phyloP scores from a whole-genome alignment of 768 basidiomycete genomes.

The Leccinum incarnatum region DNA sequence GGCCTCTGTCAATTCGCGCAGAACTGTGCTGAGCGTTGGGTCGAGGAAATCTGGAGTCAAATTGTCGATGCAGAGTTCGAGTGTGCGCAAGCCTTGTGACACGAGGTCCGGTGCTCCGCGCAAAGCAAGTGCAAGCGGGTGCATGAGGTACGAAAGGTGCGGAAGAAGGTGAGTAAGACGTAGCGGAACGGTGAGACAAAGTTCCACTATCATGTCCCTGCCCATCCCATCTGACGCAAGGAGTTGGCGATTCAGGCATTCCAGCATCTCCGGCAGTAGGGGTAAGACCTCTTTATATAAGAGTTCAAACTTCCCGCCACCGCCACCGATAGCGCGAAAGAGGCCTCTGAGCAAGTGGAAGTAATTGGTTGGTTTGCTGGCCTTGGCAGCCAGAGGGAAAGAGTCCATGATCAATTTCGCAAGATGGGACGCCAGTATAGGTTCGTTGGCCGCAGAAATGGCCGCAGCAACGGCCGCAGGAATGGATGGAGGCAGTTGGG shows the following conservation, averaged over 20 bases:
- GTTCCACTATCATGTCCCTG: constrained; percentile 93
- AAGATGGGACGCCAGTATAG: constrained; percentile 90
- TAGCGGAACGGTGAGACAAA: constrained; percentile 94
- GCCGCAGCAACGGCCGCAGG: background rate
- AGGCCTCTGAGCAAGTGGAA: constrained; percentile 89
- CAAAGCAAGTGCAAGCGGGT: constrained; percentile 88
- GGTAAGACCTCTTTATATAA: constrained; percentile 96
- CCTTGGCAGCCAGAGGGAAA: constrained; percentile 90
- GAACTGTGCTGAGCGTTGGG: constrained; percentile 88
- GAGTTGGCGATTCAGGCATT: constrained; percentile 88
- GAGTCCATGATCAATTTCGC: constrained; percentile 94
- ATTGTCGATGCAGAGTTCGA: constrained; percentile 99
- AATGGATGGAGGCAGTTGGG: constrained; percentile 33
- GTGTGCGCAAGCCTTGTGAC: constrained; percentile 90
- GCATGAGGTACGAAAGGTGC: constrained; percentile 93
- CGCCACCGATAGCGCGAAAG: constrained; percentile 90
- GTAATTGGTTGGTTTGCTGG: constrained; percentile 87
- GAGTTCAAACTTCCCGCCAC: constrained; percentile 89
- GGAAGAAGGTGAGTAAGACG: constrained; percentile 94
- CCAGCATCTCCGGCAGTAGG: constrained; percentile 94
- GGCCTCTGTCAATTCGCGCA: constrained; percentile 92
- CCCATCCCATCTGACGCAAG: constrained; percentile 77
- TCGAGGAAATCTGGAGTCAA: constrained; percentile 97
- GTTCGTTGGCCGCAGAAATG: constrained; percentile 73
- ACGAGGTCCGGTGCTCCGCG: constrained; percentile 86